These are phyloP conservation scores for Zasmidium citrigriseum DNA, from an alignment of 2,329 filamentous ascomycete genomes.

Conservation along the genomic window DNA sequence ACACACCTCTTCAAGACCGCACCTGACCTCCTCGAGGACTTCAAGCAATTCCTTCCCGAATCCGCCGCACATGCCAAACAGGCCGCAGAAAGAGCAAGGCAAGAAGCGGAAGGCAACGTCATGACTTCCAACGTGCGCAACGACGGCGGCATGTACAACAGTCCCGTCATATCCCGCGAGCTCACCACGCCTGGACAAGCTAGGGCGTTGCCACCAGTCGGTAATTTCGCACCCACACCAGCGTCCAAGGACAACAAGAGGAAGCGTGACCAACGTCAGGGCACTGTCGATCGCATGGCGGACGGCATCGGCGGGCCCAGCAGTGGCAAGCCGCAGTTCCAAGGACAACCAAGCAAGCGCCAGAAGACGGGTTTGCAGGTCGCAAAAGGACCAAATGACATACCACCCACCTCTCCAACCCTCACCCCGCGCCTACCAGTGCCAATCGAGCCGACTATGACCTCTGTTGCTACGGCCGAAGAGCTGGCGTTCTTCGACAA, in stretches of 20 bases:
- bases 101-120: constrained; percentile 67
- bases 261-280: constrained; percentile 66
- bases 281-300: constrained; percentile 44
- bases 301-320: constrained; percentile 30
- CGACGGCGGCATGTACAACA: constrained; percentile 41
- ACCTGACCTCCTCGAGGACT: constrained; percentile 93
- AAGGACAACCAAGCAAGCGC: constrained; percentile 56
- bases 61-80: constrained; percentile 68
- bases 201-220: constrained; percentile 76
- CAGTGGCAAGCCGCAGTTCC: constrained; percentile 22
- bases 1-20: constrained; percentile 91
- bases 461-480: constrained; percentile 74
- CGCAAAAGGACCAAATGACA: constrained; percentile 22
- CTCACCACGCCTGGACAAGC: constrained; percentile 34
- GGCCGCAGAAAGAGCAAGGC: constrained; percentile 56
- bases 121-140: constrained; percentile 65
- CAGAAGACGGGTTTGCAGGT: constrained; percentile 55
- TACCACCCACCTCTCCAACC: constrained; percentile 73
- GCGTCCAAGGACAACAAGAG: constrained; percentile 78
- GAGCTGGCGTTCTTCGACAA: constrained; percentile 94
- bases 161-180: constrained; percentile 38
- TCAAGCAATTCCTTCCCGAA: constrained; percentile 97
- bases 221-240: constrained; percentile 84
- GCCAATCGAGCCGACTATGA: constrained; percentile 75
- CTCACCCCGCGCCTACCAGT: constrained; percentile 86